Percentiles rank a stretch among this genome's conserved stretches.
Conservation (phyloP, 1,284 basidiomycete genomes). For the Cutaneotrichosporon cutaneum region DNA sequence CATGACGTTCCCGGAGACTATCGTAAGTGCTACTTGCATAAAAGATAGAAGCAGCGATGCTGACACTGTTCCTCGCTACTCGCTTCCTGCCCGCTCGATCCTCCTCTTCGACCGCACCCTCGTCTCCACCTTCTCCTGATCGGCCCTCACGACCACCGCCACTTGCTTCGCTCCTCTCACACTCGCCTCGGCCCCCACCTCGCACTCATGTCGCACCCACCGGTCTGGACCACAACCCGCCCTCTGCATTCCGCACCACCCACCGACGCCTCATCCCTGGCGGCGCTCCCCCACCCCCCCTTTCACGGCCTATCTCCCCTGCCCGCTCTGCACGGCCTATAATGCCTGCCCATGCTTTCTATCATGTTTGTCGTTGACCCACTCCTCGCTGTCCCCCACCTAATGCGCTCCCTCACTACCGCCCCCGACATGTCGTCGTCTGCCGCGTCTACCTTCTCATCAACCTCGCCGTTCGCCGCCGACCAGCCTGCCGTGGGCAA, state of each 20-base stretch:
- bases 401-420: neutral
- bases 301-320: neutral
- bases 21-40: neutral
- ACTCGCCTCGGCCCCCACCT: neutral
- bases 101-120: neutral
- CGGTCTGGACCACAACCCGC: neutral
- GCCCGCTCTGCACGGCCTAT: neutral
- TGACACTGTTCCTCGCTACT: neutral
- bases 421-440: neutral
- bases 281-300: neutral
- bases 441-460: neutral
- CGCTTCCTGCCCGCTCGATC: neutral
- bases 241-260: neutral
- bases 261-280: neutral
- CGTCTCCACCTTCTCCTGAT: neutral
- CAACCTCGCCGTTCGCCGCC: neutral
- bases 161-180: neutral
- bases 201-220: no score
- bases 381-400: neutral
- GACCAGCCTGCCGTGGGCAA: slow-evolving; percentile 4
- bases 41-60: neutral
- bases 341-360: neutral
- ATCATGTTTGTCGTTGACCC: neutral
- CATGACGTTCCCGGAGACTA: neutral
- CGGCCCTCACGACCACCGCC: neutral